Base-by-base conservation (phyloP, 2,329 filamentous ascomycete genomes). In the Plenodomus tracheiphilus region DNA sequence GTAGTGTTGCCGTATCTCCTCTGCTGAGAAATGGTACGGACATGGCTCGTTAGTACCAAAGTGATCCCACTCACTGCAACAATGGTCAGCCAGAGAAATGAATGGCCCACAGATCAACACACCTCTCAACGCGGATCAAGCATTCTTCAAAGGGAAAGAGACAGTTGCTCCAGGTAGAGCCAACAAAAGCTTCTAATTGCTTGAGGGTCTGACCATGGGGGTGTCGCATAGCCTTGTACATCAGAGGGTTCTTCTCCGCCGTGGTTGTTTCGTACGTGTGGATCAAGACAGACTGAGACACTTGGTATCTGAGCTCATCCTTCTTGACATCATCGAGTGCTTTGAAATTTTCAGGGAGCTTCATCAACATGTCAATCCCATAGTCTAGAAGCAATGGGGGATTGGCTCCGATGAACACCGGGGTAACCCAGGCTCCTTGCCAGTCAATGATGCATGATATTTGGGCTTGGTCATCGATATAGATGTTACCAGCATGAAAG, bases 371-470 rank as follows among this genome's bases (percentile, higher is more conserved):
- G 18, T 66, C 60, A 16, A 65, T 37, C n/a, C 52, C 39, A 46
- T 64, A 63, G 43, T 65, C 59, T 21, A 66, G 39, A 53, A 62
- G 46, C 36, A 57, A 45, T 41, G 59, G 61, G 17, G 62, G 61
- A 28, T 58, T 62, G 37, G 62, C 64, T 38, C 53, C 53, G 39
- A 64, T 54, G 19, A 65, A 61, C n/a, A 59, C 41, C 17, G 60
- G 60, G n/a, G 49, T 41, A 47, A 47, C 46, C 51, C 50, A 62
- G 19, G 55, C 51, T 45, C 60, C 59, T 39, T 69, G 59, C 64
- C 62, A 69, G 51, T 68, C 64, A 19, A 69, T 68, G 15, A 68
- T 61, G 32, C 56, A 51, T 42, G 56, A 65, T 42, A 69, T 63
- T 21, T 41, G 43, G 47, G 13, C 54, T 45, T 59, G 38, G 15